Percentiles rank a stretch among this genome's conserved stretches.
Conservation (phyloP, 495 filamentous ascomycete genomes). For the Pseudoneurospora amorphoporcata region DNA sequence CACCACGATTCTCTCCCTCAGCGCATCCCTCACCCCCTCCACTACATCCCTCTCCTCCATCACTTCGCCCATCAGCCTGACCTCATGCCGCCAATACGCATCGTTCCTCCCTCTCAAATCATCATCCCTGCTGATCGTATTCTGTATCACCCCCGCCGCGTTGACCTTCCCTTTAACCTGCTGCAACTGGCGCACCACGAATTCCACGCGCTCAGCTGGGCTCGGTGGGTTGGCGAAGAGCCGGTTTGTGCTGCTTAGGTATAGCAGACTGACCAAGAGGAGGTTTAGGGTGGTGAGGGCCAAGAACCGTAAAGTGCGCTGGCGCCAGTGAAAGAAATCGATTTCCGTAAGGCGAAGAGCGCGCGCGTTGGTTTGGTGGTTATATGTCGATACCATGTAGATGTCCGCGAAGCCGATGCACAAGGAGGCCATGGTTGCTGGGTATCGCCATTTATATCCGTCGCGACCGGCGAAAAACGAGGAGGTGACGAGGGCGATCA, state of each 20-base stretch:
- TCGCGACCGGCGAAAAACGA: slow-evolving; percentile 41
- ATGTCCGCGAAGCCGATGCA: slow-evolving; percentile 52
- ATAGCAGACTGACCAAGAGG: slow-evolving; percentile 52
- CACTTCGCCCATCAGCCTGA: slow-evolving; percentile 40
- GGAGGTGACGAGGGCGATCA: slow-evolving; percentile 58
- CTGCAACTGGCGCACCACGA: slow-evolving; percentile 26
- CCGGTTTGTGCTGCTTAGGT: slow-evolving; percentile 67
- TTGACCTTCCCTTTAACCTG: slow-evolving; percentile 33
- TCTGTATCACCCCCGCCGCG: slow-evolving; percentile 45
- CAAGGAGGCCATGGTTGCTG: slow-evolving; percentile 54
- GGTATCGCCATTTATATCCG: slow-evolving; percentile 55
- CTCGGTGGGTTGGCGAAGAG: slow-evolving; percentile 34
- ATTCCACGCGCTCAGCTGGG: slow-evolving; percentile 39
- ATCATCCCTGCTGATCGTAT: slow-evolving; percentile 44
- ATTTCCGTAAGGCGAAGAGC: slow-evolving; percentile 48
- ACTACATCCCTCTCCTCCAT: slow-evolving; percentile 53
- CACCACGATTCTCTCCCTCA: slow-evolving; percentile 42
- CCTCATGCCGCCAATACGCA: slow-evolving; percentile 47
- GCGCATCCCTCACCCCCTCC: slow-evolving; percentile 44
- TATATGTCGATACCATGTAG: slow-evolving; percentile 48
- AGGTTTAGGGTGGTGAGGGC: slow-evolving; percentile 51
- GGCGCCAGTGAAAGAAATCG: slow-evolving; percentile 57
- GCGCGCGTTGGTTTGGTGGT: slow-evolving; percentile 47
- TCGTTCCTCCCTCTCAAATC: slow-evolving; percentile 33
- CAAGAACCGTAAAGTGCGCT: slow-evolving; percentile 48